Evolutionary conservation across 164 flowering plant genomes (phyloP).

Genomic region (Warburgia ugandensis): DNA sequence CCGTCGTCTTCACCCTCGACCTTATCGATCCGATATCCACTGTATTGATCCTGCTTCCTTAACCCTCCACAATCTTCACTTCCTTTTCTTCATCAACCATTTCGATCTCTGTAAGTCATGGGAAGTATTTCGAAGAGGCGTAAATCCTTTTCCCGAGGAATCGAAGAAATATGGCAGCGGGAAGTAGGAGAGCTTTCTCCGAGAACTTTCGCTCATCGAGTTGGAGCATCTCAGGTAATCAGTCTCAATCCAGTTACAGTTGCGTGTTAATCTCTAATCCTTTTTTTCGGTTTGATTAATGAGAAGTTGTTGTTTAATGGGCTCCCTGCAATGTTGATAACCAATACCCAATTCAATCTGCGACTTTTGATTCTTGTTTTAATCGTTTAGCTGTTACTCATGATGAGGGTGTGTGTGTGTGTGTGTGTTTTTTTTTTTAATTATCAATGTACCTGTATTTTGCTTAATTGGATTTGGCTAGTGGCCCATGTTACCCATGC

Average conservation of each 20-base stretch:
- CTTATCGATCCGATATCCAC: too few species aligned
- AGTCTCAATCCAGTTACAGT: neutral
- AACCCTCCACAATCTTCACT: neutral
- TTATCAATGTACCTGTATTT: too few species aligned
- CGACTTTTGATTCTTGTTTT: too few species aligned
- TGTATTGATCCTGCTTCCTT: neutral
- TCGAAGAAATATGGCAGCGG: constrained; percentile 40
- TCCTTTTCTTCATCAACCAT: neutral
- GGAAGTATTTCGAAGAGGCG: constrained; percentile 25
- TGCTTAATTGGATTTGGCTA: too few species aligned
- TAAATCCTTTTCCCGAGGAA: constrained; percentile 17
- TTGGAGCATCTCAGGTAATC: constrained; percentile 62
- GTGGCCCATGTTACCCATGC: too few species aligned
- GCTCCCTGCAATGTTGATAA: too few species aligned
- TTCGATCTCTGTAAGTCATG: neutral
- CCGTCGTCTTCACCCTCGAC: too few species aligned
- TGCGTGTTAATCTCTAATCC: neutral
- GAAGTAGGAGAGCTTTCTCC: constrained; percentile 59
- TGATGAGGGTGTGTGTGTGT: too few species aligned
- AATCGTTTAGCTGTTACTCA: too few species aligned
- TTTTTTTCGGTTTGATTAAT: neutral
- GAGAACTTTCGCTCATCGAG: constrained; percentile 53
- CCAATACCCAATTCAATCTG: too few species aligned
- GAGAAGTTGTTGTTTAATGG: too few species aligned
- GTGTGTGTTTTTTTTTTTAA: too few species aligned